Evolutionary conservation across 257 asterid genomes (phyloP).

Genomic region (Paulownia fortunei): DNA sequence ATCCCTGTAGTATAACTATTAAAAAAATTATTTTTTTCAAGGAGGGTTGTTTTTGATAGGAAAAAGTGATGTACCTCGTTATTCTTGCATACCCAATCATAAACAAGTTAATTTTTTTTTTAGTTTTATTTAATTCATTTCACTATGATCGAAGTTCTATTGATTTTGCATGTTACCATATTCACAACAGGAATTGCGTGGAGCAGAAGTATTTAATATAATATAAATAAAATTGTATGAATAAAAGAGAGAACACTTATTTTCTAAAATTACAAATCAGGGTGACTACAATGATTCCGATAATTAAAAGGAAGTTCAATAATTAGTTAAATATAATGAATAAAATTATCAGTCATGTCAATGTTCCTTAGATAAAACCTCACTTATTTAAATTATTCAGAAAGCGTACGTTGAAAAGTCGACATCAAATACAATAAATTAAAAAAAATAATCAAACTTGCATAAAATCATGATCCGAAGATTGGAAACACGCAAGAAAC

Average conservation of each 20-base stretch:
- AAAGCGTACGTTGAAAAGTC: background rate
- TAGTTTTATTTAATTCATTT: background rate
- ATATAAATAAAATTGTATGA: too few species aligned
- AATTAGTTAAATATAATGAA: too few species aligned
- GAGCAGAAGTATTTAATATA: background rate
- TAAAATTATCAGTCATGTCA: too few species aligned
- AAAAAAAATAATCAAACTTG: too few species aligned
- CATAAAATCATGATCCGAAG: background rate
- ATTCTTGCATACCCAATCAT: slow-evolving; percentile 2
- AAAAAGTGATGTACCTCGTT: background rate
- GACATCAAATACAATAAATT: background rate
- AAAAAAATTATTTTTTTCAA: background rate
- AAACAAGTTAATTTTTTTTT: background rate
- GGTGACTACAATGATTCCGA: too few species aligned
- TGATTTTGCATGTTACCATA: background rate
- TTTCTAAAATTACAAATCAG: too few species aligned
- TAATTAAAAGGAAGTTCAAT: too few species aligned
- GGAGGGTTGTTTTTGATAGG: background rate
- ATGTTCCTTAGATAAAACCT: background rate
- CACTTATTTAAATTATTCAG: too few species aligned
- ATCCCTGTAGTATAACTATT: slow-evolving; percentile 9
- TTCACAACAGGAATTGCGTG: background rate
- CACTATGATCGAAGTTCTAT: background rate
- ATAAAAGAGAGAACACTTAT: too few species aligned
- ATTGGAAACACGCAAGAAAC: background rate